Evolutionary conservation across 768 basidiomycete species (phyloP).

Genomic region (Suillus tomentosus): DNA sequence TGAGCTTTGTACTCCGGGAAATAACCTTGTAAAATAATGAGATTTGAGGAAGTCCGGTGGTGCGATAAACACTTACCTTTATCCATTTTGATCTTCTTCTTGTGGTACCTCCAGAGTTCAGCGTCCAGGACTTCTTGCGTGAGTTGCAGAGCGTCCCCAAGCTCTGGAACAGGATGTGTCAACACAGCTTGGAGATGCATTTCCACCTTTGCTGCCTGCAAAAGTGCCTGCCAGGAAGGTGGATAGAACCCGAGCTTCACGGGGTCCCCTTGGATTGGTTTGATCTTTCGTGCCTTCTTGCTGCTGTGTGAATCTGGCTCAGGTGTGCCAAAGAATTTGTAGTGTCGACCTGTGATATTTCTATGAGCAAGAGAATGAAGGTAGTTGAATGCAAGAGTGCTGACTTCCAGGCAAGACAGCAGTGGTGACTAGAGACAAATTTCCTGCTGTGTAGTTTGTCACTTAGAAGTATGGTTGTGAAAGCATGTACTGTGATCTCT

Average conservation of each 20-base stretch:
- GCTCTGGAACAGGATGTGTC: neutral
- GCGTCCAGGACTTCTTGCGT: neutral
- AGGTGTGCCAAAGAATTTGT: too few relatives aligned
- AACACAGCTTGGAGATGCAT: neutral
- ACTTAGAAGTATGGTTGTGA: too few relatives aligned
- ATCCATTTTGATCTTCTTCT: neutral
- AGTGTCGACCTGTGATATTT: too few relatives aligned
- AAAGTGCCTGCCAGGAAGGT: neutral
- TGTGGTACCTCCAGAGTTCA: neutral
- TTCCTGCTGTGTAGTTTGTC: too few relatives aligned
- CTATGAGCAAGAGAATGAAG: too few relatives aligned
- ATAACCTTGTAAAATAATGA: neutral
- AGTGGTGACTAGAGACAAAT: too few relatives aligned
- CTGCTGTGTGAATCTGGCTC: neutral
- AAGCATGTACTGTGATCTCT: too few relatives aligned
- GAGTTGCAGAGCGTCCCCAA: neutral
- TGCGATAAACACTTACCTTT: neutral
- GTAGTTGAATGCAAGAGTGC: too few relatives aligned
- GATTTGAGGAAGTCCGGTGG: neutral
- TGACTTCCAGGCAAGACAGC: too few relatives aligned
- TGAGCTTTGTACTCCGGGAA: neutral
- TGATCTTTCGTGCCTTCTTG: neutral
- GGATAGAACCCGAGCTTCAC: neutral
- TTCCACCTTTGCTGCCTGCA: neutral
- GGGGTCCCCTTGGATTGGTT: neutral